Percentiles rank a stretch among this genome's conserved stretches.
Evolutionary conservation across 352 stramenopile genomes (phyloP).

Genomic region (Phytophthora brassicae): DNA sequence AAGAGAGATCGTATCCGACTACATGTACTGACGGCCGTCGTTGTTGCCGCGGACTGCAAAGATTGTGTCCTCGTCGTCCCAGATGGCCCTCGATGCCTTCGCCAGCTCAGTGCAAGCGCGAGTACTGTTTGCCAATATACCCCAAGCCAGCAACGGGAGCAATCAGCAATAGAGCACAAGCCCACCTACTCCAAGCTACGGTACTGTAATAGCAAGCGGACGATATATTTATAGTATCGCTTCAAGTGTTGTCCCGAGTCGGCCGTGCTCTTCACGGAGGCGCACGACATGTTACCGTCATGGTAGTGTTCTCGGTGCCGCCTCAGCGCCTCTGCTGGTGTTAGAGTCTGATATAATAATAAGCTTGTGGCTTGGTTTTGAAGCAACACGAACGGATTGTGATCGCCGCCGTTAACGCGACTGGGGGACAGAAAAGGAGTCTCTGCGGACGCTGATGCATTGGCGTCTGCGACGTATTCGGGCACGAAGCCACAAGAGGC

Average conservation of each 20-base stretch:
- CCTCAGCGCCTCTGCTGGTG: constrained; percentile 2
- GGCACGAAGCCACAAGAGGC: constrained; percentile 17
- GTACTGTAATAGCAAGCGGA: constrained; percentile 6
- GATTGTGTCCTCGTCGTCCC: constrained; percentile 2
- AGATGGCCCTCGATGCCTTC: constrained; percentile 7
- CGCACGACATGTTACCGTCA: constrained; percentile 21
- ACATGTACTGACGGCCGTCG: too few species aligned
- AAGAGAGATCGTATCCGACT: too few species aligned
- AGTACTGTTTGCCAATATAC: neutral
- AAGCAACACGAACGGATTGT: constrained; percentile 15
- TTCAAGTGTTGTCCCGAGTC: constrained; percentile 11
- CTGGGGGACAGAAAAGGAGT: constrained; percentile 16
- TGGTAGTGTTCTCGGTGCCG: neutral
- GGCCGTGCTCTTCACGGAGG: constrained; percentile 21
- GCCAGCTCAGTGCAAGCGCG: neutral
- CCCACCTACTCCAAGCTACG: too few species aligned
- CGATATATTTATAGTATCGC: constrained; percentile 17
- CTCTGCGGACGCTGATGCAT: constrained; percentile 19
- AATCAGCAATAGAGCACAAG: neutral
- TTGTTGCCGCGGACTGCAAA: neutral
- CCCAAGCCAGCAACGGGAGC: neutral
- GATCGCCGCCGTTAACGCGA: constrained; percentile 9
- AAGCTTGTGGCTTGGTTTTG: neutral
- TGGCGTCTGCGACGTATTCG: constrained; percentile 26
- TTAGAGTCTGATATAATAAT: too few species aligned